These are phyloP conservation scores for Clavispora asparagi DNA, from an alignment of 805 yeast species.

Conservation along the genomic window DNA sequence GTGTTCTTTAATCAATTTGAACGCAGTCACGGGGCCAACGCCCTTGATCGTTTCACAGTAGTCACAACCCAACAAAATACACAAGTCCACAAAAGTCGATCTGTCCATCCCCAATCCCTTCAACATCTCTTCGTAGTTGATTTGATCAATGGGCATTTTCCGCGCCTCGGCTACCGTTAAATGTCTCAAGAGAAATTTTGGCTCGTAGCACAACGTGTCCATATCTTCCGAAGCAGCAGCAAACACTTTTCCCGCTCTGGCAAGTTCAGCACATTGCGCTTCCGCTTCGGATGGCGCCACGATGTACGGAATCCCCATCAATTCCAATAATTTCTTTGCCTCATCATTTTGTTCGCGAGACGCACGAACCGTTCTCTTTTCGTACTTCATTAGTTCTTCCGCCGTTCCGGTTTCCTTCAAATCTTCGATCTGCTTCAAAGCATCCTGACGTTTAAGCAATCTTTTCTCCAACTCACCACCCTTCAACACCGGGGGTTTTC, in stretches of 20 bases:
- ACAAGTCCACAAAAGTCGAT: slow-evolving; percentile 78
- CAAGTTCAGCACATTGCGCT: slow-evolving; percentile 95
- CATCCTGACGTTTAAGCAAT: slow-evolving; percentile 73
- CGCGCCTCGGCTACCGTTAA: slow-evolving; percentile 92
- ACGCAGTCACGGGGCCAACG: slow-evolving; percentile 93
- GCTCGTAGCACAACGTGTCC: slow-evolving; percentile 93
- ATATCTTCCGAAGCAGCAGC: slow-evolving; percentile 99
- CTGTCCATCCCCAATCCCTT: slow-evolving; percentile 72
- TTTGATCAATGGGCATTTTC: slow-evolving; percentile 87
- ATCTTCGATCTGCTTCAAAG: slow-evolving; percentile 67
- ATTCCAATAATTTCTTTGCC: slow-evolving; percentile 69
- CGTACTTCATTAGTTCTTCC: slow-evolving; percentile 70
- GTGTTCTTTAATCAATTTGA: slow-evolving; percentile 81
- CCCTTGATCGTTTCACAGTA: slow-evolving; percentile 95
- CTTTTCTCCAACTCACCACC: slow-evolving; percentile 91
- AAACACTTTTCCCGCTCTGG: slow-evolving; percentile 83
- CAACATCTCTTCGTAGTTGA: slow-evolving; percentile 59
- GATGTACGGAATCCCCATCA: slow-evolving; percentile 95
- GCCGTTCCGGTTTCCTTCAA: slow-evolving; percentile 75
- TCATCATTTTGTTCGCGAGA: slow-evolving; percentile 90
- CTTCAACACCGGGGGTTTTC: slow-evolving; percentile 92
- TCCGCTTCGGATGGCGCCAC: slow-evolving; percentile 98
- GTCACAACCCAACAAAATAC: slow-evolving; percentile 94
- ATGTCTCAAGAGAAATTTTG: slow-evolving; percentile 80
- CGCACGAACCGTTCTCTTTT: slow-evolving; percentile 85